Evolutionary conservation across 176 grass and related monocot species (phyloP).

Genomic region (Urochloa ruziziensis): DNA sequence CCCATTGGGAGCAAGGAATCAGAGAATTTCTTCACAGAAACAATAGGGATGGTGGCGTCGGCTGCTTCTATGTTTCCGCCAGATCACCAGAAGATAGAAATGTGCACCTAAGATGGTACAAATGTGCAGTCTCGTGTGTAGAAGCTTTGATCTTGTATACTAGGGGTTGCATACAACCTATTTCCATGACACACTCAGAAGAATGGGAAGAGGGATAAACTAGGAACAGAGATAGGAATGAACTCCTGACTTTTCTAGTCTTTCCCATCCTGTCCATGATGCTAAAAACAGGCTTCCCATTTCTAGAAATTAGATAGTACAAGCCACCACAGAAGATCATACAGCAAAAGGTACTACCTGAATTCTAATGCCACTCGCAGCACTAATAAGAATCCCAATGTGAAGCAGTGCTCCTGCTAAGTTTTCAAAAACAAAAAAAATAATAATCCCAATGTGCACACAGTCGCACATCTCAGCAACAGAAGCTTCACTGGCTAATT

Average conservation of each 20-base stretch:
- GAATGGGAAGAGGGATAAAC: background rate
- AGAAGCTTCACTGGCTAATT: constrained; percentile 15
- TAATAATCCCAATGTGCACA: constrained; percentile 1
- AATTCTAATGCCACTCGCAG: background rate
- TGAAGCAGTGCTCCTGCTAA: too few relatives aligned
- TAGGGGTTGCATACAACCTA: background rate
- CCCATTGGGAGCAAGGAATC: background rate
- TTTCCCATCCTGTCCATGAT: background rate
- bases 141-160: background rate
- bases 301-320: background rate
- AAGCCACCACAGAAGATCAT: background rate
- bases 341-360: background rate
- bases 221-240: constrained; percentile 1
- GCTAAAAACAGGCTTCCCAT: background rate
- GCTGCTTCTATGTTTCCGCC: background rate
- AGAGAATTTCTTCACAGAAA: background rate
- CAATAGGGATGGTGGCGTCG: background rate
- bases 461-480: background rate
- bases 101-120: background rate
- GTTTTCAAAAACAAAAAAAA: too few relatives aligned
- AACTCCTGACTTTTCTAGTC: background rate
- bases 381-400: too few relatives aligned
- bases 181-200: background rate
- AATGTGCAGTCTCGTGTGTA: background rate
- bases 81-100: background rate